A percentile compares a stretch with the other conserved stretches of the same genome.
Conservation (phyloP, 805 yeast genomes). For the Yamadazyma akitaensis region DNA sequence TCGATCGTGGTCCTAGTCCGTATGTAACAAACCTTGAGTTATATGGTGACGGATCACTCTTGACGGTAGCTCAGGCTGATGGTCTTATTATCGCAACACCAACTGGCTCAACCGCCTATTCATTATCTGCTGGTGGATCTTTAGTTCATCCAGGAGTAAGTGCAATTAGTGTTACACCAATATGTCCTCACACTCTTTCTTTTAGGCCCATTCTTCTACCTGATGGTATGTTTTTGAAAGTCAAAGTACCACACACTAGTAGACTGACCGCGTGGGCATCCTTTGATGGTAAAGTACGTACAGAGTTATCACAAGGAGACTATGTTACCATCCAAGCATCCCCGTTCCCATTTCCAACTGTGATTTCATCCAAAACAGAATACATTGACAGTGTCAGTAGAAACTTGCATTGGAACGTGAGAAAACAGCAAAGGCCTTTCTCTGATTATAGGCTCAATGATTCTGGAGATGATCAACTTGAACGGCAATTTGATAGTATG, state of each 20-base stretch:
- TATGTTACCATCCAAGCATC: conserved; percentile 83
- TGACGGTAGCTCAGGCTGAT: conserved; percentile 92
- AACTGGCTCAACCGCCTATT: conserved; percentile 95
- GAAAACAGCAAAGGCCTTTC: conserved; percentile 85
- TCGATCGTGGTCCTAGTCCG: conserved; percentile 93
- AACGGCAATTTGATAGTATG: conserved; percentile 9
- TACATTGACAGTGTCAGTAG: conserved; percentile 82
- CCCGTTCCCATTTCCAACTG: conserved; percentile 92
- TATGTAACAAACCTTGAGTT: conserved; percentile 85
- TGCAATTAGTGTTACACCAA: conserved; percentile 90
- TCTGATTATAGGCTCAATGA: conserved; percentile 14
- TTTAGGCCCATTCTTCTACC: conserved; percentile 91
- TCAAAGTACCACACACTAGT: conserved; percentile 74
- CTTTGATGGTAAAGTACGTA: conserved; percentile 88
- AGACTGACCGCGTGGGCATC: conserved; percentile 96
- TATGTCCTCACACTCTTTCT: conserved; percentile 92
- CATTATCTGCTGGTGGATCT: conserved; percentile 93
- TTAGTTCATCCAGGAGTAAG: conserved; percentile 92
- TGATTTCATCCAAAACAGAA: conserved; percentile 68
- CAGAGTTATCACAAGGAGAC: conserved; percentile 79
- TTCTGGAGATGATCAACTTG: conserved; percentile 13
- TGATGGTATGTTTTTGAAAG: conserved; percentile 82
- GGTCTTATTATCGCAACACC: conserved; percentile 92
- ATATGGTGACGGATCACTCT: conserved; percentile 79
- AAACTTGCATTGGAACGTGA: conserved; percentile 88